A percentile compares a stretch with the other conserved stretches of the same genome.
These are phyloP conservation scores for Pulveroboletus sp. DNA, from an alignment of 768 basidiomycete genomes.

Conservation along the genomic window DNA sequence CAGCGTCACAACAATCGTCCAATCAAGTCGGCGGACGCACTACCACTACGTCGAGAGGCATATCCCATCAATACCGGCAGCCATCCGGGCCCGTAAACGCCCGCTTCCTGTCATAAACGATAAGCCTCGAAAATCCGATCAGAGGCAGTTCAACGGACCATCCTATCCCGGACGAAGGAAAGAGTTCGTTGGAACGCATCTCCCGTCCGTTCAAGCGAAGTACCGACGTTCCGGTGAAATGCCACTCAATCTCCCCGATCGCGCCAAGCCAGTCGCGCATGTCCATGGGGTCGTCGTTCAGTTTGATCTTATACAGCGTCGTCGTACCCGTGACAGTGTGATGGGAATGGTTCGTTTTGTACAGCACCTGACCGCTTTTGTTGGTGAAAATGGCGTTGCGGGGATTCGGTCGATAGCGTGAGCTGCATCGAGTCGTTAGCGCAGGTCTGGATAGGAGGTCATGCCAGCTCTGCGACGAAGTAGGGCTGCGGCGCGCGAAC, in stretches of 20 bases:
- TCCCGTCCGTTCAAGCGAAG: conserved; percentile 28
- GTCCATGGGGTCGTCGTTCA: conserved; percentile 19
- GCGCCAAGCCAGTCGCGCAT: conserved; percentile 29
- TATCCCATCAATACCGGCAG: conserved; percentile 33
- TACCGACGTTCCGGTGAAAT: conserved; percentile 24
- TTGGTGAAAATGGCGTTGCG: conserved; percentile 24
- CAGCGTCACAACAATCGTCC: neutral
- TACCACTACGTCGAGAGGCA: conserved; percentile 11
- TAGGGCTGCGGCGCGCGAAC: too few relatives aligned
- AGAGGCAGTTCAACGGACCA: conserved; percentile 15
- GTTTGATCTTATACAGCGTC: conserved; percentile 24
- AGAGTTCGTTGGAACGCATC: conserved; percentile 24
- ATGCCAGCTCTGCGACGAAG: too few relatives aligned
- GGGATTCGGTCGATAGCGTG: conserved; percentile 18
- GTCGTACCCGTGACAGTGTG: conserved; percentile 14
- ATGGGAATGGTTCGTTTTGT: conserved; percentile 30
- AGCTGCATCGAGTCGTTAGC: conserved; percentile 27
- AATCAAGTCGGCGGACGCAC: conserved; percentile 13
- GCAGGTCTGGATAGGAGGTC: too few relatives aligned
- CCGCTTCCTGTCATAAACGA: conserved; percentile 15
- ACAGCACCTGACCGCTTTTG: conserved; percentile 26
- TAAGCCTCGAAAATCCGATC: neutral
- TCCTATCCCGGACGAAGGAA: conserved; percentile 23
- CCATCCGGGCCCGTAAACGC: conserved; percentile 35
- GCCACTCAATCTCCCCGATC: conserved; percentile 36